Base-by-base conservation (phyloP, 192 early-diverging fungal genomes). In the Linnemannia zychae region DNA sequence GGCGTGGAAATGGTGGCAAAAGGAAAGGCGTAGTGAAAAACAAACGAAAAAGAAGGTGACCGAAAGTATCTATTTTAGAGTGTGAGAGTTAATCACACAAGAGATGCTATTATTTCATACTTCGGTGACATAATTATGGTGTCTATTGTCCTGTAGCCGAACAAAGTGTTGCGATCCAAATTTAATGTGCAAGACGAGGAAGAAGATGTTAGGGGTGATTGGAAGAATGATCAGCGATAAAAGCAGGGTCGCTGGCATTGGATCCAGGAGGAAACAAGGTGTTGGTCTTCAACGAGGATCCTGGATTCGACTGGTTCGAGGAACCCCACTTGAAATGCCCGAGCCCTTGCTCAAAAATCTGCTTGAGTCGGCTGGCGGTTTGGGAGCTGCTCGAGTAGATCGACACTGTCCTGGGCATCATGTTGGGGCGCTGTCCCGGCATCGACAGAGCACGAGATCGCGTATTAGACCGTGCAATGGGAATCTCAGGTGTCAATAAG, bases 301-400 rank as follows among this genome's bases (percentile, higher is more conserved):
- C 67, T 22, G 7, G 36, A 20, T 0, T 40, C 20, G 67, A 69
- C 57, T 63, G 28, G 57, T 63, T 63, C 16, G 67, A 69, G 38
- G 34, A 24, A 15, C 53, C 65, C 77, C 77, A 78, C 36, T 85
- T 85, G 18, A 85, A 76, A 31, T 85, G 83, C 3, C 67, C 70
- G 9, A 85, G 69, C 0, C 83, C 83, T 48, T 85, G 83, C 50
- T 85, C 83, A 72, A 85, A 76, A 13, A 85, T 79, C 36, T 74
- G 66, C 28, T 78, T 74, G 7, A 85, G 74, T 28, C 73, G 50
- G 50, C 31, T 85, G 37, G 83, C 83, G 5, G 83, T 85, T 20
- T 85, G 83, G 2, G 83, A 85, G 36, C 77, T 79, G 60, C 83
- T 85, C 6, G 83, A 85, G 67, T 85, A 85, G 36, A 85, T 85